These are phyloP conservation scores for Myriosclerotinia duriaeana DNA, from an alignment of 2,329 filamentous ascomycete genomes.

Conservation along the genomic window DNA sequence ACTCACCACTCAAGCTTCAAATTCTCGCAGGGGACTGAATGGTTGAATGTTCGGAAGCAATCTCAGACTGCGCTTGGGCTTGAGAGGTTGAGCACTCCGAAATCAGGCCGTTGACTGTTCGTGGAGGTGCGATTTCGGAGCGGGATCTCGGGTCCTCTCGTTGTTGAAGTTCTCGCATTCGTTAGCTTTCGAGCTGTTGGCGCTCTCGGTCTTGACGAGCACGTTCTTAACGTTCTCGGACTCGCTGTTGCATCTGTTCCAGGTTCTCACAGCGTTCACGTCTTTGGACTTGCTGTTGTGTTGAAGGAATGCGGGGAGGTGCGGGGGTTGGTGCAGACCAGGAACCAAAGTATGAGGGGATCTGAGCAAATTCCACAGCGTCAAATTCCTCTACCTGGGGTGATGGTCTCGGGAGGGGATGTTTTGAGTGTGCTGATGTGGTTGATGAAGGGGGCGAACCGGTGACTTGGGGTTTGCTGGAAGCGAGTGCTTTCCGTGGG, in stretches of 20 bases:
- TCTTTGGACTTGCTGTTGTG: background rate
- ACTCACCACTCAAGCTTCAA: background rate
- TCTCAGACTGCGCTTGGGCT: background rate
- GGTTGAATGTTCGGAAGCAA: background rate
- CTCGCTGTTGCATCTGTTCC: background rate
- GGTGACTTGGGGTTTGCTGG: background rate
- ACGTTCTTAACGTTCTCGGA: background rate
- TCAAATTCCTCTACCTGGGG: background rate
- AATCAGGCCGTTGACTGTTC: slow-evolving; percentile 7
- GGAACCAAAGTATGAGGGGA: slow-evolving; percentile 4
- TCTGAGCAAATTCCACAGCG: background rate
- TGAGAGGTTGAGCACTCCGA: background rate
- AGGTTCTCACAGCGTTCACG: background rate
- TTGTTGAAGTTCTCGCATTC: background rate
- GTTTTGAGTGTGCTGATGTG: background rate
- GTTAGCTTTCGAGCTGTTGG: background rate
- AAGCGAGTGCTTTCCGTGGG: background rate
- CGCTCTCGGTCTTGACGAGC: background rate
- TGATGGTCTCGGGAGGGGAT: background rate
- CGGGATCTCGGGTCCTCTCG: background rate
- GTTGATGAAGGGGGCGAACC: background rate
- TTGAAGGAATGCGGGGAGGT: background rate
- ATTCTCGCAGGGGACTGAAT: background rate
- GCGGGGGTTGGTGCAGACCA: background rate
- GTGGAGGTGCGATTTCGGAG: background rate